These are phyloP conservation scores for Lasiodiplodia sp. DNA, from an alignment of 2,329 filamentous ascomycete species.

Conservation along the genomic window DNA sequence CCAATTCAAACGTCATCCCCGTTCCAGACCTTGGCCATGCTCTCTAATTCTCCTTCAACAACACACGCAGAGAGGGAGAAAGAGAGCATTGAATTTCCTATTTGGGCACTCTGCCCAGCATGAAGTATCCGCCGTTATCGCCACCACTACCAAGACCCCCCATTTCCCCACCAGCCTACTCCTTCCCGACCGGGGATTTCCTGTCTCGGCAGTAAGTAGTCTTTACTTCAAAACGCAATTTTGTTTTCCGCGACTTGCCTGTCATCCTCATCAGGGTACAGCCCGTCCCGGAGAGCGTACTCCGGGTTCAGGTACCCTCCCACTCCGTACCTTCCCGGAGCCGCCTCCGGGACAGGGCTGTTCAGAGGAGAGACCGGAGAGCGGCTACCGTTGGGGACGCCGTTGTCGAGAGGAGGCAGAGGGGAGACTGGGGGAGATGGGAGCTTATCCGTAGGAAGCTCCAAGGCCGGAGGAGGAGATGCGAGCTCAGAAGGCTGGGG, in stretches of 20 bases:
- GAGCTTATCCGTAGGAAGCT: not conserved
- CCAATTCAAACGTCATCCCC: constrained; percentile 12
- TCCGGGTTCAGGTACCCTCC: constrained; percentile 17
- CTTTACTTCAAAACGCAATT: not conserved
- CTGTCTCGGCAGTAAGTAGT: not conserved
- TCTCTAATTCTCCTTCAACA: not conserved
- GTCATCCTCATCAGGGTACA: not conserved
- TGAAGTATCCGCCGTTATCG: not conserved
- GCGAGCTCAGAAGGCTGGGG: not conserved
- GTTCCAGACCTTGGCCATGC: not conserved
- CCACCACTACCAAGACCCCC: not conserved
- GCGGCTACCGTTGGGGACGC: not conserved
- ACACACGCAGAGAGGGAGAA: not conserved
- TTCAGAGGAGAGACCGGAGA: not conserved
- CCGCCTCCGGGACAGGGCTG: not conserved
- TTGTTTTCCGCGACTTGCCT: not conserved
- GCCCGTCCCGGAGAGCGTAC: constrained; percentile 10
- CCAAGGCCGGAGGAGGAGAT: not conserved
- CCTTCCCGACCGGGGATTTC: not conserved
- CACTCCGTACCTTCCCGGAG: not conserved
- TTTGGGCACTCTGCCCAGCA: not conserved
- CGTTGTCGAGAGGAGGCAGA: not conserved
- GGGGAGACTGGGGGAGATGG: not conserved
- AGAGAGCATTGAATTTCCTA: not conserved
- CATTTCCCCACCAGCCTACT: not conserved